These are phyloP conservation scores for Paracorniculantispora psalliotae DNA, from an alignment of 2,329 filamentous ascomycete species.

Conservation along the genomic window DNA sequence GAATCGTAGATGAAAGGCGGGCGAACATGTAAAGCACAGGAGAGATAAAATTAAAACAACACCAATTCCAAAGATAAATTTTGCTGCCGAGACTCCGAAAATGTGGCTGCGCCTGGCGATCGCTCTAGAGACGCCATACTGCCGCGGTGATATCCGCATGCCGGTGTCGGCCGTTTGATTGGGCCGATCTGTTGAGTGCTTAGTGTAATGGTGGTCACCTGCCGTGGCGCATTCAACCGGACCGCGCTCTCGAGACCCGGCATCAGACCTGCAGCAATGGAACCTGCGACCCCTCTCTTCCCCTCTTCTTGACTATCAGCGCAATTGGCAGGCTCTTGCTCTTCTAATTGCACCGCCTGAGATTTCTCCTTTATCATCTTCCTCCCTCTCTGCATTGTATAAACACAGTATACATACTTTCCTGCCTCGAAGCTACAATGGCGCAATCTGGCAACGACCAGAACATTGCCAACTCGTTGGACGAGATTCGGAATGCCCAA, in stretches of 20 bases:
- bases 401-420: background rate
- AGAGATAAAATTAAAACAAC: background rate
- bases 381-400: background rate
- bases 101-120: background rate
- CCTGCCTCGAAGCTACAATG: conserved; percentile 6
- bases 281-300: conserved; percentile 5
- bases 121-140: background rate
- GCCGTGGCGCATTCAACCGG: background rate
- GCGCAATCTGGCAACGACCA: background rate
- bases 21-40: background rate
- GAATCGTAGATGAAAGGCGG: background rate
- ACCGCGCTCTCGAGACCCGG: background rate
- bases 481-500: conserved; percentile 39
- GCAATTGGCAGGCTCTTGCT: background rate
- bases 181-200: conserved; percentile 3
- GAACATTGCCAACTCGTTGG: conserved; percentile 24
- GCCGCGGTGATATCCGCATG: background rate
- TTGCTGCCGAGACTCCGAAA: background rate
- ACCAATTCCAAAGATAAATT: background rate
- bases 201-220: conserved; percentile 7
- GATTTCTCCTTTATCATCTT: background rate
- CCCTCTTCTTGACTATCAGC: conserved; percentile 1
- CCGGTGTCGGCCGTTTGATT: background rate
- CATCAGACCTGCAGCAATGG: background rate
- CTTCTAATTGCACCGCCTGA: background rate